Evolutionary conservation across 2,329 filamentous ascomycete genomes (phyloP).

Genomic region (Hypoxylon sp.): DNA sequence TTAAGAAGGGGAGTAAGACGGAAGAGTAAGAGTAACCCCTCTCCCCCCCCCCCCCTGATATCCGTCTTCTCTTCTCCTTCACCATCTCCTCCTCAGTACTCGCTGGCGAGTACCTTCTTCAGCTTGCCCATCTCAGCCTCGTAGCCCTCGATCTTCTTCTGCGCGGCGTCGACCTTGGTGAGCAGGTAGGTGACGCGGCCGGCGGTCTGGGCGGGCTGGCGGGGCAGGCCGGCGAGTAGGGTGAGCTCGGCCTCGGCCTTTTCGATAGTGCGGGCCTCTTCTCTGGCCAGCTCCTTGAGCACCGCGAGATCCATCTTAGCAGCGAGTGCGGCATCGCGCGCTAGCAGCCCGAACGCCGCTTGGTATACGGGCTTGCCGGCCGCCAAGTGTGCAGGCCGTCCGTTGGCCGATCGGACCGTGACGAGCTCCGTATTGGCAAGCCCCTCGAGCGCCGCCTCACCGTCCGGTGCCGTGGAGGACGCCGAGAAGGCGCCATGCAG

Average conservation of each 20-base stretch:
- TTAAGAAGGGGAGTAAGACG: background rate
- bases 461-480: conserved; percentile 62
- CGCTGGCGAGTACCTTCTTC: conserved; percentile 70
- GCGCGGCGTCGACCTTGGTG: conserved; percentile 74
- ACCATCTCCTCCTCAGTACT: conserved; percentile 38
- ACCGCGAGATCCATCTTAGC: conserved; percentile 77
- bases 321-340: conserved; percentile 74
- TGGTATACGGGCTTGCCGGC: conserved; percentile 68
- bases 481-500: conserved; percentile 77
- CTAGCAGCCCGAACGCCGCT: conserved; percentile 78
- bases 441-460: conserved; percentile 78
- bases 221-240: conserved; percentile 73
- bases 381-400: conserved; percentile 77
- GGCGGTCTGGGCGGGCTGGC: conserved; percentile 72
- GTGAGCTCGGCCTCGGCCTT: conserved; percentile 81
- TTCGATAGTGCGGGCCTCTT: conserved; percentile 76
- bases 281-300: conserved; percentile 71
- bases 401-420: conserved; percentile 73
- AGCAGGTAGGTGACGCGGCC: conserved; percentile 76
- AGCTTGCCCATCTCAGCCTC: conserved; percentile 75
- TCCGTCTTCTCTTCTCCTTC: background rate
- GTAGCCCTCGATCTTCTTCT: conserved; percentile 75
- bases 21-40: background rate
- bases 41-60: background rate
- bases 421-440: conserved; percentile 89